These are phyloP conservation scores for Filosporella fistucella DNA, from an alignment of 495 filamentous ascomycete genomes.

Conservation along the genomic window DNA sequence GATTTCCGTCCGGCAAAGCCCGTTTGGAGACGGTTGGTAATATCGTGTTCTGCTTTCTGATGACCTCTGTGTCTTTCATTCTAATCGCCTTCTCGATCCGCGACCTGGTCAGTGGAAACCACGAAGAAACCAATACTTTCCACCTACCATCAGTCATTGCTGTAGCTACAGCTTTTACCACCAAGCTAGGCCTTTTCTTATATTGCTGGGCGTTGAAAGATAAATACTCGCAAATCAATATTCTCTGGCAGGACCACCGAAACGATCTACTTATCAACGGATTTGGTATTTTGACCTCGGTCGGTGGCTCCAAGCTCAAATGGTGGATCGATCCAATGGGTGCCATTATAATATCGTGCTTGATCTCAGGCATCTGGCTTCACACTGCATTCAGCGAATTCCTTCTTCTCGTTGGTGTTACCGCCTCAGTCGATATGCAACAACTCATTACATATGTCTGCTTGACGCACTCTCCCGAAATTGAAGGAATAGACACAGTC, in stretches of 20 bases:
- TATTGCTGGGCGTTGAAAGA: conserved; percentile 92
- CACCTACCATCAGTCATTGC: conserved; percentile 83
- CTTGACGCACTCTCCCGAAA: conserved; percentile 80
- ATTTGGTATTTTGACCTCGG: conserved; percentile 83
- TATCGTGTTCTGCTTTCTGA: conserved; percentile 95
- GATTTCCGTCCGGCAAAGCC: conserved; percentile 91
- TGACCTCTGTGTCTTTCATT: conserved; percentile 87
- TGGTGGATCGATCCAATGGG: conserved; percentile 98
- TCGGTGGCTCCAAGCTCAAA: conserved; percentile 76
- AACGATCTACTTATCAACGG: conserved; percentile 89
- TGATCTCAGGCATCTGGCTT: conserved; percentile 78
- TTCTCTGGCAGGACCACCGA: conserved; percentile 89
- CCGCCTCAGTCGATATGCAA: conserved; percentile 78
- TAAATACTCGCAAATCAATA: conserved; percentile 84
- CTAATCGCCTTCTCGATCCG: conserved; percentile 81
- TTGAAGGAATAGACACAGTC: conserved; percentile 89
- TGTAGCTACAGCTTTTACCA: conserved; percentile 77
- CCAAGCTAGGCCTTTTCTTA: conserved; percentile 78
- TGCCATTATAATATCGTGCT: conserved; percentile 73
- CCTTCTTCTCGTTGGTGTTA: conserved; percentile 82
- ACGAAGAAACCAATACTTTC: conserved; percentile 51
- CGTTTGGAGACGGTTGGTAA: conserved; percentile 95
- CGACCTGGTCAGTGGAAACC: conserved; percentile 49
- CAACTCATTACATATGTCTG: conserved; percentile 96
- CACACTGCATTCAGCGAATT: conserved; percentile 86